Percentiles rank a stretch among this genome's conserved stretches.
Conservation (phyloP, 2,329 filamentous ascomycete genomes). For the Nothophoma quercina region DNA sequence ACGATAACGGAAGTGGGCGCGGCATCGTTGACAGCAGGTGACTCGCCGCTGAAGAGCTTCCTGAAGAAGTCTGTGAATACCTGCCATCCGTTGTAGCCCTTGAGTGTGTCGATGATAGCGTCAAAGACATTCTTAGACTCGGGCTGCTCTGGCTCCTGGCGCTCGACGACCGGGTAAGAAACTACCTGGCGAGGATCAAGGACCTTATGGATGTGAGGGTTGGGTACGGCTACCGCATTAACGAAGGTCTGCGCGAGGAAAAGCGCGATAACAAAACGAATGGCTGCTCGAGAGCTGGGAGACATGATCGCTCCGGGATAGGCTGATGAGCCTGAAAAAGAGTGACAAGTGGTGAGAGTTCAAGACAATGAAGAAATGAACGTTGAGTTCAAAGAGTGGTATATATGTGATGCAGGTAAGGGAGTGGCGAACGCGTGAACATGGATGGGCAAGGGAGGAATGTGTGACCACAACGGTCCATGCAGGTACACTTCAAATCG, state of each 20-base stretch:
- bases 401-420: conserved; percentile 21
- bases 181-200: conserved; percentile 11
- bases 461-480: conserved; percentile 16
- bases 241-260: conserved; percentile 19
- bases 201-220: conserved; percentile 14
- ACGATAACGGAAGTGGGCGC: background rate
- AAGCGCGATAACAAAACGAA: conserved; percentile 19
- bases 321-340: conserved; percentile 19
- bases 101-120: conserved; percentile 16
- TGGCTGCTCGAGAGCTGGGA: conserved; percentile 19
- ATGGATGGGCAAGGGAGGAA: conserved; percentile 19
- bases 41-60: conserved; percentile 15
- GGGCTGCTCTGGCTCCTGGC: conserved; percentile 5
- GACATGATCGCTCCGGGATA: conserved; percentile 18
- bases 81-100: conserved; percentile 19
- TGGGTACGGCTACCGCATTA: conserved; percentile 17
- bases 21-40: background rate
- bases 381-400: conserved; percentile 5
- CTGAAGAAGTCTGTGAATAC: conserved; percentile 25
- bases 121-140: conserved; percentile 16
- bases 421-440: conserved; percentile 12
- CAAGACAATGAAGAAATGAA: conserved; percentile 4
- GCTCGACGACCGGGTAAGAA: conserved; percentile 6
- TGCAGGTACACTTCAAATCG: conserved; percentile 16
- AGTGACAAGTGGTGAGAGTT: conserved; percentile 19